A percentile compares a stretch with the other conserved stretches of the same genome.
These are phyloP conservation scores for Arthroderma sp. DNA, from an alignment of 2,329 filamentous ascomycete species.

Conservation along the genomic window DNA sequence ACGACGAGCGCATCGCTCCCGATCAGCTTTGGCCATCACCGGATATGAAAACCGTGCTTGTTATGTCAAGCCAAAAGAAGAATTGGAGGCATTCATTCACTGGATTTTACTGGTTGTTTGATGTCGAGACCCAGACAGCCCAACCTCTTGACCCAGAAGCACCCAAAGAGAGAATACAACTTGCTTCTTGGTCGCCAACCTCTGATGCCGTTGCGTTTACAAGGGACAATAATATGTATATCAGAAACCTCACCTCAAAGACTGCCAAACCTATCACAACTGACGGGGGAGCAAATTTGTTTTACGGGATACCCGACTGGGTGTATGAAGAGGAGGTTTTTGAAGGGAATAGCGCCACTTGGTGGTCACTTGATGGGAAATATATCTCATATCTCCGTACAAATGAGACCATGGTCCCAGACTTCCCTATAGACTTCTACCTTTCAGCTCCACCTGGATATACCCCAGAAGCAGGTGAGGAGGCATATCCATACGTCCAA, in stretches of 20 bases:
- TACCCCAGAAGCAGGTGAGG: constrained; percentile 55
- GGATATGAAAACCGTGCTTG: constrained; percentile 72
- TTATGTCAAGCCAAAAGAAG: constrained; percentile 58
- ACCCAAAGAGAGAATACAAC: constrained; percentile 56
- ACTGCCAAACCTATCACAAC: constrained; percentile 61
- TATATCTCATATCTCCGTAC: constrained; percentile 86
- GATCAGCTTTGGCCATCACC: constrained; percentile 60
- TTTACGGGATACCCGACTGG: constrained; percentile 96
- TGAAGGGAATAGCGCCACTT: constrained; percentile 65
- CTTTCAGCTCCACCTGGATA: constrained; percentile 71
- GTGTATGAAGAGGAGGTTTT: constrained; percentile 89
- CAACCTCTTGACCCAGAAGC: constrained; percentile 65
- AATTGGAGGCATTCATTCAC: constrained; percentile 88
- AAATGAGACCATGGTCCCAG: constrained; percentile 82
- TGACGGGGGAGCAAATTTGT: constrained; percentile 77
- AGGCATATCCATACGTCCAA: constrained; percentile 79
- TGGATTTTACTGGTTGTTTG: constrained; percentile 80
- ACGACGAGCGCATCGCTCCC: constrained; percentile 45
- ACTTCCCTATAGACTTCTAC: constrained; percentile 90
- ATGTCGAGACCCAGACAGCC: constrained; percentile 66
- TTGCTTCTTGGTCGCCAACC: constrained; percentile 79
- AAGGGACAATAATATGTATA: constrained; percentile 75
- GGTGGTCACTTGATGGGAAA: constrained; percentile 88
- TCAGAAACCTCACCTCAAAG: constrained; percentile 54
- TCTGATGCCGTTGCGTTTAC: constrained; percentile 86